These are phyloP conservation scores for Rubroboletus pulcherrimus DNA, from an alignment of 768 basidiomycete genomes.

Conservation along the genomic window DNA sequence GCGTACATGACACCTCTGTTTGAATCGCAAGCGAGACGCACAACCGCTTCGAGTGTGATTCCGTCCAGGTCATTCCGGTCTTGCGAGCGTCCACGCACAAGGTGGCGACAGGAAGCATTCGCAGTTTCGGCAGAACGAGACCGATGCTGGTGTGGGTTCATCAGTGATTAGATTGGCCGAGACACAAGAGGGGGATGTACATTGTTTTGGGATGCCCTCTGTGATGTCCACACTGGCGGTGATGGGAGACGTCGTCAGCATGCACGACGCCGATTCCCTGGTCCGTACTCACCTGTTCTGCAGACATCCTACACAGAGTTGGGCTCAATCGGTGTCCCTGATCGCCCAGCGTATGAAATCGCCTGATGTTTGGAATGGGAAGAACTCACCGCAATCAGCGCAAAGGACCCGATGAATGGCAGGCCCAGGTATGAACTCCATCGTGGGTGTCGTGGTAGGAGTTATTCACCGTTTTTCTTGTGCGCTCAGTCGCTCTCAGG, in stretches of 20 bases:
- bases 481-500: conserved; percentile 15
- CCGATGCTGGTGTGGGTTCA: conserved; percentile 52
- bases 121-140: conserved; percentile 94
- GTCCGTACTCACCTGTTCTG: conserved; percentile 66
- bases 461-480: neutral
- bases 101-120: conserved; percentile 95
- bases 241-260: neutral
- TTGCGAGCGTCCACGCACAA: conserved; percentile 76
- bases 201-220: conserved; percentile 95
- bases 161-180: neutral
- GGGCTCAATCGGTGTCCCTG: conserved; percentile 82
- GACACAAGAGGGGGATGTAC: conserved; percentile 36
- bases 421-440: conserved; percentile 78
- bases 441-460: conserved; percentile 26
- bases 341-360: conserved; percentile 5
- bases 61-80: conserved; percentile 99
- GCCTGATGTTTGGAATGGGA: neutral
- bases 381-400: conserved; percentile 74
- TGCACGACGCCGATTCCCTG: neutral
- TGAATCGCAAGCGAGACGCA: conserved; percentile 95
- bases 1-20: conserved; percentile 69
- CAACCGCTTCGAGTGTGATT: conserved; percentile 93
- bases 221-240: conserved; percentile 83
- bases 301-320: conserved; percentile 87
- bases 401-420: conserved; percentile 82